Evolutionary conservation across 2,329 filamentous ascomycete species (phyloP).

Genomic region (Apiospora sp.): DNA sequence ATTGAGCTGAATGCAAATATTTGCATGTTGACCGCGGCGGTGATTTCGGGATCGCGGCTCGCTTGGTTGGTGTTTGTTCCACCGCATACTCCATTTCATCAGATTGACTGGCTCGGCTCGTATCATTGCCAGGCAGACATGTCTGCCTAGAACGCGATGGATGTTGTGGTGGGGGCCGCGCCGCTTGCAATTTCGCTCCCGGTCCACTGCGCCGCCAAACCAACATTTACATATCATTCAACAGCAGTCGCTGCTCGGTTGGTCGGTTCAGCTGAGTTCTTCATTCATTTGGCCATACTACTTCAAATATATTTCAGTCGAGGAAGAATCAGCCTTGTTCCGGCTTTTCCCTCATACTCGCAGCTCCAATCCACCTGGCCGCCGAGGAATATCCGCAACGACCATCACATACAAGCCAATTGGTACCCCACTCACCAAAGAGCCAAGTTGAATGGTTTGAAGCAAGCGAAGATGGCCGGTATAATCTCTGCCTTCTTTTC

Average conservation of each 20-base stretch:
- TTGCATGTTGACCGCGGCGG: not conserved
- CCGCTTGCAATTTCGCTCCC: not conserved
- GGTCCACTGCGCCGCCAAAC: not conserved
- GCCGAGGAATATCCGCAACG: not conserved
- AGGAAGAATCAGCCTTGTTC: not conserved
- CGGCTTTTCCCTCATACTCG: not conserved
- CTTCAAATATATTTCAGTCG: not conserved
- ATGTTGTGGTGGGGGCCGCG: not conserved
- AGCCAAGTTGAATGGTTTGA: not conserved
- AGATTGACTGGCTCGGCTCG: not conserved
- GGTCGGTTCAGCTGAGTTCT: not conserved
- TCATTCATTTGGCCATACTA: not conserved
- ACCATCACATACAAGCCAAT: not conserved
- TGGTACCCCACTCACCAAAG: not conserved
- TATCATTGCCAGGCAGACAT: not conserved
- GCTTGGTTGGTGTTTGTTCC: not conserved
- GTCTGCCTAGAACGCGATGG: conserved; percentile 9
- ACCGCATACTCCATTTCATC: not conserved
- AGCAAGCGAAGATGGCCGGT: not conserved
- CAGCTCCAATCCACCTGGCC: not conserved
- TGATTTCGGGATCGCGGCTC: not conserved
- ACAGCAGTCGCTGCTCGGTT: not conserved
- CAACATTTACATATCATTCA: not conserved
- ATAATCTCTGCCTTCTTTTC: conserved; percentile 12
- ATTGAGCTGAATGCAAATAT: not conserved